Evolutionary conservation across 2,329 filamentous ascomycete genomes (phyloP), one percentile per base, ranked within the genome.

Genomic region (Ceratocystis diversiconidia): DNA sequence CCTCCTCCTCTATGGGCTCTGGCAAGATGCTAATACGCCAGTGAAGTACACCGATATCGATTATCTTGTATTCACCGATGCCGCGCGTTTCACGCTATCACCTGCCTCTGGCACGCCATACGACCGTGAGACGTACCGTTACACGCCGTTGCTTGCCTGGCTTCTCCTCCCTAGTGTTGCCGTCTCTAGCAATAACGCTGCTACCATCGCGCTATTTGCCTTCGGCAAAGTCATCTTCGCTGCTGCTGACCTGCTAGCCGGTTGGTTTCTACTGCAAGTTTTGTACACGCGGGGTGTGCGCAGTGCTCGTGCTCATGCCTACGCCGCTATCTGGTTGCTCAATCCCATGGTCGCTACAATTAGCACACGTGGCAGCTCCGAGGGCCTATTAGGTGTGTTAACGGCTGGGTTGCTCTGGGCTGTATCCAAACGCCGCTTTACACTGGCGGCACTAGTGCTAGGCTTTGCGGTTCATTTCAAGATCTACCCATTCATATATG

Each of bases 21-120:
- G 89, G 80, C 94, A 99, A 78, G 94, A 99, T 76, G 87, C 90
- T 68, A 82, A 92, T 76, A 95, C 91, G 6, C 86, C 92, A 15
- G 78, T 99, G 73, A 97, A 97, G 77, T 99, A 97, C 79, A 99
- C 94, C 63, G 94, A 99, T 76, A 96, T 99, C 71, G 94, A 99
- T 80, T 99, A 99, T 76, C 85, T 91, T 69, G 94, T 99, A 74
- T 99, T 99, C 79, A 97, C 94, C 61, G 92, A 97, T 74, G 94
- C 94, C 30, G 85, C 94, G 1, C 88, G 89, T 69, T 92, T 88
- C 75, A 76, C 90, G 55, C 77, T 85, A 2, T 22, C 5, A 4
- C 46, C 57, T 46, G 17, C 63, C 8, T 44, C 36, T 3, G 78
- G 76, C n/a, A 89, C 89, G 0, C 94, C 94, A 1, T 99, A 99